A percentile compares a stretch with the other conserved stretches of the same genome.
Evolutionary conservation across 768 basidiomycete genomes (phyloP).

Genomic region (Russula earlei): DNA sequence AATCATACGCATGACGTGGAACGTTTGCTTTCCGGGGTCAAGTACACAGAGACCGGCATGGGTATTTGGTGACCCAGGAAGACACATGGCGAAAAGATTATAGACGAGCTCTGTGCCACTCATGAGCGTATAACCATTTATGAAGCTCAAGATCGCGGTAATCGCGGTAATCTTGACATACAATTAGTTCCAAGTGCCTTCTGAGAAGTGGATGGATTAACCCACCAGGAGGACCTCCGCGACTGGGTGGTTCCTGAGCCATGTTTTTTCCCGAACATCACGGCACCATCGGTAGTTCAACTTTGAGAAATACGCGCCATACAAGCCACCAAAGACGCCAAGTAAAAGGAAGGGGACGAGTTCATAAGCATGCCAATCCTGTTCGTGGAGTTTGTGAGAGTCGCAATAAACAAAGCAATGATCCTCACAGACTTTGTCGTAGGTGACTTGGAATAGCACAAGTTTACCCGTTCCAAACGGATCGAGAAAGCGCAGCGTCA

Average conservation of each 20-base stretch:
- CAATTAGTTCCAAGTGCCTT: neutral
- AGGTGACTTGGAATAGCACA: constrained; percentile 86
- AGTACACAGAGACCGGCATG: constrained; percentile 64
- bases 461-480: constrained; percentile 94
- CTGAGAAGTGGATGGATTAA: constrained; percentile 3
- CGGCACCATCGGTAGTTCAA: constrained; percentile 85
- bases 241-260: constrained; percentile 71
- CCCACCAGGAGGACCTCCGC: constrained; percentile 75
- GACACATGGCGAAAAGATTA: constrained; percentile 84
- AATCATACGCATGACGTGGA: constrained; percentile 56
- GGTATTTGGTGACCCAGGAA: constrained; percentile 40
- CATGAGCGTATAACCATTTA: constrained; percentile 88
- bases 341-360: constrained; percentile 76
- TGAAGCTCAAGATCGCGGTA: constrained; percentile 71
- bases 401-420: neutral
- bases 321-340: constrained; percentile 88
- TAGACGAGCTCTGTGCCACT: constrained; percentile 93
- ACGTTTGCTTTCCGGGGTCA: constrained; percentile 47
- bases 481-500: constrained; percentile 86
- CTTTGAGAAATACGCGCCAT: constrained; percentile 89
- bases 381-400: neutral
- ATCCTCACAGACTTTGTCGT: constrained; percentile 51
- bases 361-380: constrained; percentile 94
- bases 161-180: constrained; percentile 56
- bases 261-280: constrained; percentile 71